Evolutionary conservation across 2,329 filamentous ascomycete genomes (phyloP), one percentile per base, ranked within the genome.

Genomic region (Ophiostoma piceae): DNA sequence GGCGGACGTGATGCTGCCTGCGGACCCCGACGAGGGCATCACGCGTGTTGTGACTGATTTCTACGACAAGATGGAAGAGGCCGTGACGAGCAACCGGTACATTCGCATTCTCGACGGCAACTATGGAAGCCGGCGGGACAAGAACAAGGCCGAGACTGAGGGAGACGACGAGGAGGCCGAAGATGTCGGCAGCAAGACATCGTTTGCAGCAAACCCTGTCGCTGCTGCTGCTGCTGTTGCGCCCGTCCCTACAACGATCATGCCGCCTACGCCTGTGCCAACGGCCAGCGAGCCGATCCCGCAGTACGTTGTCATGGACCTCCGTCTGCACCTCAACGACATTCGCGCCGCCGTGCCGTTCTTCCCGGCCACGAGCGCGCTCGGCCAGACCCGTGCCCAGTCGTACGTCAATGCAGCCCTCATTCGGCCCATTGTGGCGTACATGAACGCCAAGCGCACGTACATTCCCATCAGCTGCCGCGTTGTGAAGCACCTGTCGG

Each of bases 401-500:
- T 96, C 92, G 0, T 99, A 98, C 78, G 91, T 97, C 76, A 98
- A 97, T 79, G 96, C 96, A 78, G 93, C 95, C 1, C 88, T 98
- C 4, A 92, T 98, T 47, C 88, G 95, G 4, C 95, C 95, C 19
- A 99, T 99, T 72, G 94, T 99, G 57, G 95, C 95, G 7, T 99
- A 98, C 78, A 98, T 99, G 80, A 99, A 99, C 79, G 92, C 92
- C 60, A 92, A 93, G 78, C 90, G 90, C 77, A 96, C 94, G 0
- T 98, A 97, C 76, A 98, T 99, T 62, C 95, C 95, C 35, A 92
- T 99, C 75, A 91, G 90, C 75, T 98, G 95, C 80, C 90, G 94
- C 72, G 92, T 99, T 67, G 92, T 98, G 73, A 99, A 99, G 82
- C 88, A 89, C 7, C 86, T 89, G 22, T 86, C 86, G 71, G 95